Base-by-base conservation (phyloP, 108 stramenopile species). In the Nitzschia sp. region DNA sequence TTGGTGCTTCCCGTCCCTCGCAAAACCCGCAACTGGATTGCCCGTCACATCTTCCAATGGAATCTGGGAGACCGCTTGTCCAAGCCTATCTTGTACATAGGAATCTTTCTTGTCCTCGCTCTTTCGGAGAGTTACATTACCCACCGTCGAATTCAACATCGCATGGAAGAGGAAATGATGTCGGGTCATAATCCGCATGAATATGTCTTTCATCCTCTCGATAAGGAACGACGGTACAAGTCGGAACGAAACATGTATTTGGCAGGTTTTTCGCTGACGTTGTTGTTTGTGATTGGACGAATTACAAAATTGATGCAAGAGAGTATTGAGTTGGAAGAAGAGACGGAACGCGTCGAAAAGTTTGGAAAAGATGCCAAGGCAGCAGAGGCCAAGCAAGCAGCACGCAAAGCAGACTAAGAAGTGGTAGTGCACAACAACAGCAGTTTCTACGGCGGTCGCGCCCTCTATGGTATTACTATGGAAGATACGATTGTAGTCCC, bases 211-310 rank as follows among this genome's bases (percentile, higher is more conserved):
- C 65, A 41, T 20, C n/a, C 38, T 24, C 72, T 57, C 51, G 64
- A 73, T 21, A 73, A 73, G 52, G 54, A 73, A 65, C 53, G 64
- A 5, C 15, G 39, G 12, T 73, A 63, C 62, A 65, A 54, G 56
- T 25, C 62, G 17, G 64, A 73, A 41, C 63, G 72, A 37, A 73
- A 73, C 53, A 57, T 65, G 63, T 73, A 73, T 51, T 34, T 73
- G 55, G 63, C 72, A 12, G 72, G 72, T n/a, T 71, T 73, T 57
- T 22, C 72, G 8, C 57, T 73, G 56, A 73, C 72, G 12, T 53
- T 73, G 25, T 34, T 73, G 11, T 73, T 73, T 58, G 72, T 73
- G 55, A 73, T 73, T 65, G 72, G 61, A 41, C 38, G 72, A 51
- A 57, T 73, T 37, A 51, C 48, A 0, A 29, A 51, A 38, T 40